Base-by-base conservation (phyloP, 208 protist genomes). In the Leishmania arabica region DNA sequence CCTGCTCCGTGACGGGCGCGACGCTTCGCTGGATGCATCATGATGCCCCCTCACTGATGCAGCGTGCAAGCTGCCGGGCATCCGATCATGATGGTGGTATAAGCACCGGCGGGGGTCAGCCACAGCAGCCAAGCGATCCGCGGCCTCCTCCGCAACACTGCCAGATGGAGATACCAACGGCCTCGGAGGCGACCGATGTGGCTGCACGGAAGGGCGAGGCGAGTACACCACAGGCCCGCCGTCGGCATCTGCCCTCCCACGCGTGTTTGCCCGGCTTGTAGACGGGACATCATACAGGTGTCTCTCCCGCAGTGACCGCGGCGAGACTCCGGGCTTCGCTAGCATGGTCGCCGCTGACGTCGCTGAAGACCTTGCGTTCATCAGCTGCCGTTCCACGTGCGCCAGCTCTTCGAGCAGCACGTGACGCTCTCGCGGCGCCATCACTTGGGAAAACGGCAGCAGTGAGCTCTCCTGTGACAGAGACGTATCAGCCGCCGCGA, bases 301-400 rank as follows among this genome's bases (percentile, higher is more conserved):
- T 7, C 71, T 34, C n/a, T 24, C n/a, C 45, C 6, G 45, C 15
- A 27, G 49, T n/a, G 71, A 42, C 71, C 6, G 27, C 8, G 47
- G 49, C 71, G 49, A 60, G 51, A 34, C 42, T 9, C 27, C 27
- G 7, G 68, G 68, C 24, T 15, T 24, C 9, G 21, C 68, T 5
- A 24, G 42, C 68, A 53, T 9, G 68, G 3, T 31, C 37, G 53
- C 40, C 65, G 65, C 65, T 34, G 65, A n/a, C 65, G 47, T 62
- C 8, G 72, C 15, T 21, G 72, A 45, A 65, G 73, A 42, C 27
- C 37, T 15, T 42, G 69, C 65, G 21, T n/a, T 58, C 70, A 82
- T 54, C 7, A 82, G 72, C 70, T 83, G 82, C 42, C 81, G 80
- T 72, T 91, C 79, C 27, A 93, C 37, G 76, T 84, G 82, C 1